Base-by-base conservation (phyloP, 2,329 filamentous ascomycete genomes). In the Paecilomyces sp. region DNA sequence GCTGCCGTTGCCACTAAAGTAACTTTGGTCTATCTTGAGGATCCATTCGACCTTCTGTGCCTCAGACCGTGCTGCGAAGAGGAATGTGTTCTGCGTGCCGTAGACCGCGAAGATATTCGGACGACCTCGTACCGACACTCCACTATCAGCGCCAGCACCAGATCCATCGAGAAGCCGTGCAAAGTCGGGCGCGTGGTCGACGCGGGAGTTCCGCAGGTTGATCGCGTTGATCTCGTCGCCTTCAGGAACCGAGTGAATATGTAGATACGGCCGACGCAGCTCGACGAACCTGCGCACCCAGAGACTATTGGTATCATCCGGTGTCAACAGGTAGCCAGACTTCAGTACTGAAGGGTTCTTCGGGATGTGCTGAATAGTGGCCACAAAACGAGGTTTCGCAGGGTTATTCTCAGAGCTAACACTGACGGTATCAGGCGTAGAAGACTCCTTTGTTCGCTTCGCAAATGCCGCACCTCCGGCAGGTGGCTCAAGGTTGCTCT, bases 21-120 rank as follows among this genome's bases (percentile, higher is more conserved):
- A 87, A 65, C 88, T 90, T 79, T 96, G 89, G 75, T 99, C 94
- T 67, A 99, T 91, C 69, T 89, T 88, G 74, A 95, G 84, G 67
- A 99, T 96, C 94, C 94, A 99, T 73, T 97, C 94, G 67, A 92
- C 88, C 80, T 97, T 96, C 74, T 97, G 92, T 55, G 88, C 84
- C 78, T 97, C 93, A 68, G 87, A 93, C 60, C 92, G 83, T 25
- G 92, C 90, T 13, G 92, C 91, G 74, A 99, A 97, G 50, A 99
- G 81, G 84, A 92, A 99, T 33, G 92, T 96, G 75, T 97, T 97
- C 73, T 94, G 89, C 61, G 89, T 90, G 51, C 91, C 93, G 71
- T 97, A 99, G 56, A 99, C 85, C 12, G 94, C 94, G 81, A 96
- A 99, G 50, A 97, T 90, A 65, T 89, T 88, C 3, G 86, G 83